Conservation (phyloP, 1,284 basidiomycete genomes). For the Rhodotorula sp. region DNA sequence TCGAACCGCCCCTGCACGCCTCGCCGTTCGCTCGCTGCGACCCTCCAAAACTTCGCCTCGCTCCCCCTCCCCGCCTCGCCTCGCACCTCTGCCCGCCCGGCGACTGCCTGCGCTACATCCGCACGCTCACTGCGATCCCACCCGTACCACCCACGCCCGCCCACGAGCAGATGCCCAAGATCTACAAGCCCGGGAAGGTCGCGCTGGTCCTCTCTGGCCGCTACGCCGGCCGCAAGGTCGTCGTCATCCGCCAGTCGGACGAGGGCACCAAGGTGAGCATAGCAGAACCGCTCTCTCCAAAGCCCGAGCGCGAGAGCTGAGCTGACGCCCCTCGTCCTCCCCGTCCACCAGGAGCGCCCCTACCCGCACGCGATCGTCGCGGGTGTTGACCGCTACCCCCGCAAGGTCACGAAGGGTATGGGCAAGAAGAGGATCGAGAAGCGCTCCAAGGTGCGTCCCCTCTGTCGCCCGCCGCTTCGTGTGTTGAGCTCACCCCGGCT, state of each 20-base stretch:
- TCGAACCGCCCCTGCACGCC: not conserved
- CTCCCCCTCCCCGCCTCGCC: not conserved
- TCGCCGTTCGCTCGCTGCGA: not conserved
- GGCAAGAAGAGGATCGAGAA: conserved; percentile 87
- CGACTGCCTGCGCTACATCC: not conserved
- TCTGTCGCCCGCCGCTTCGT: not conserved
- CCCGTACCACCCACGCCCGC: not conserved
- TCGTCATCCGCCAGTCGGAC: conserved; percentile 83
- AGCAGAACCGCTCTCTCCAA: not conserved
- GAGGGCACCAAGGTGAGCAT: conserved; percentile 75
- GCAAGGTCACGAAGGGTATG: conserved; percentile 95
- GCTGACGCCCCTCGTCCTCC: not conserved
- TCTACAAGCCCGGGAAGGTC: conserved; percentile 98
- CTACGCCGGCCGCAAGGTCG: conserved; percentile 91
- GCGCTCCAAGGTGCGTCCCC: conserved; percentile 66
- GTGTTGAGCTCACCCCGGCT: not conserved
- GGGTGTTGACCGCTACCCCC: conserved; percentile 92
- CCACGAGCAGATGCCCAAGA: conserved; percentile 43
- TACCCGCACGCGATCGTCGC: conserved; percentile 97
- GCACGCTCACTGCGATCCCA: no score
- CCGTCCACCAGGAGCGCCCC: conserved; percentile 37
- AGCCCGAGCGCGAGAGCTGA: not conserved
- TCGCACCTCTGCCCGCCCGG: not conserved
- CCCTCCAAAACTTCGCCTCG: not conserved
- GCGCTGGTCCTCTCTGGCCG: conserved; percentile 95